A percentile compares a stretch with the other conserved stretches of the same genome.
phyloP scores from a whole-genome alignment of 257 asterid species.

The Solanum chaucha region DNA sequence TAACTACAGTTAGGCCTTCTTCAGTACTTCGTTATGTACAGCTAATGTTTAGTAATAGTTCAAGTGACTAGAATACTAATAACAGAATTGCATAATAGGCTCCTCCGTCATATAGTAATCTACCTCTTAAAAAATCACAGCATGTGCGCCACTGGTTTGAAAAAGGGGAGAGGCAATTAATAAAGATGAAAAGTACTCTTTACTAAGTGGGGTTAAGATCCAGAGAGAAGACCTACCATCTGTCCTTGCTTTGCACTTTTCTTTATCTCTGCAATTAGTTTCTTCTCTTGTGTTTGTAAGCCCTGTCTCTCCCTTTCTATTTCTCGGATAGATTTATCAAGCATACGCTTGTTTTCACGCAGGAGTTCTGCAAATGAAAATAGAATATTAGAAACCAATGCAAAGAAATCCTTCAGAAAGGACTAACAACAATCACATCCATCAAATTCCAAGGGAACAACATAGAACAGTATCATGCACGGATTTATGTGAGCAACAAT shows the following conservation, averaged over 20 bases:
- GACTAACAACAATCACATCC: neutral
- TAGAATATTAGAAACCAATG: neutral
- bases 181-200: neutral
- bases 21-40: neutral
- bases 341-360: slow-evolving; percentile 98
- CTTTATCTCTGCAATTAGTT: slow-evolving; percentile 83
- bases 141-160: neutral
- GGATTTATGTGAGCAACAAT: neutral
- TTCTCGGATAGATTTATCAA: slow-evolving; percentile 90
- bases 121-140: neutral
- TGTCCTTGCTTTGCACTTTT: slow-evolving; percentile 99
- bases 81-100: neutral
- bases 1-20: neutral
- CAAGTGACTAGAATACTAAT: neutral
- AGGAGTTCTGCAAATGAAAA: slow-evolving; percentile 50
- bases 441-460: neutral
- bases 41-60: neutral
- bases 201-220: neutral
- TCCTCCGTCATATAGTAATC: neutral
- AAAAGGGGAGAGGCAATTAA: neutral
- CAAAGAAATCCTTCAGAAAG: neutral
- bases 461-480: neutral
- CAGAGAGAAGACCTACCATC: slow-evolving; percentile 45
- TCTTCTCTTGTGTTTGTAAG: slow-evolving; percentile 85
- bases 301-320: slow-evolving; percentile 97